A percentile compares a stretch with the other conserved stretches of the same genome.
These are phyloP conservation scores for Boletus nobilissimus DNA, from an alignment of 1,284 basidiomycete species.

Conservation along the genomic window DNA sequence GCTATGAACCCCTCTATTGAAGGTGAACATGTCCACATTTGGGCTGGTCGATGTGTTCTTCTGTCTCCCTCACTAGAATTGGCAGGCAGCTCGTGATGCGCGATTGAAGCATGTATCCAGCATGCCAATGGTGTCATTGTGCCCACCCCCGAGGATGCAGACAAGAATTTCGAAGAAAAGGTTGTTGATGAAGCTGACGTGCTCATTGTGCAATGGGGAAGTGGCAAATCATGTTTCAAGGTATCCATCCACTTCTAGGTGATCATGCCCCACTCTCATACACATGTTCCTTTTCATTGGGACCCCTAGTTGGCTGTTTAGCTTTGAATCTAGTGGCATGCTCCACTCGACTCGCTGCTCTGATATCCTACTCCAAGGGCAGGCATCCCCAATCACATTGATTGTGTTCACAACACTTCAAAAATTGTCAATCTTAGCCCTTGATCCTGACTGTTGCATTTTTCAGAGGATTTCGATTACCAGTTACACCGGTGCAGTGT, in stretches of 20 bases:
- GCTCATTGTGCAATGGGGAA: constrained; percentile 73
- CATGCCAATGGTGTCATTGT: constrained; percentile 68
- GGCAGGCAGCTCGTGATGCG: constrained; percentile 56
- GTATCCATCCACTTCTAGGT: constrained; percentile 48
- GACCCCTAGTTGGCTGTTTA: constrained; percentile 84
- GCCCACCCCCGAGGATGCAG: constrained; percentile 46
- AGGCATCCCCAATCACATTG: constrained; percentile 55
- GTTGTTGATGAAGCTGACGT: constrained; percentile 68
- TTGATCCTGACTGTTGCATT: not conserved
- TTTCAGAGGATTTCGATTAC: constrained; percentile 81
- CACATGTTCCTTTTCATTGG: constrained; percentile 66
- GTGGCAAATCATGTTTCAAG: constrained; percentile 74
- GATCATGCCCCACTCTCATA: not conserved
- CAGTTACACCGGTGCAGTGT: constrained; percentile 85
- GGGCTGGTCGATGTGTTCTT: constrained; percentile 65
- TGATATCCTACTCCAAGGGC: constrained; percentile 63
- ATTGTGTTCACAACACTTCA: constrained; percentile 52
- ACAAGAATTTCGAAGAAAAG: constrained; percentile 52
- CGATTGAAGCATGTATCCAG: constrained; percentile 66
- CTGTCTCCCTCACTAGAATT: constrained; percentile 68
- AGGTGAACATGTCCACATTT: constrained; percentile 50
- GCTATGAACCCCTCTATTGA: not conserved
- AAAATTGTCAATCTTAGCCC: not conserved
- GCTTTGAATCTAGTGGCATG: constrained; percentile 72
- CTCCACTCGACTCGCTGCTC: constrained; percentile 68